Evolutionary conservation across 2,329 filamentous ascomycete species (phyloP), one percentile per base, ranked within the genome.

Genomic region (Penicillium fuscoglaucum): DNA sequence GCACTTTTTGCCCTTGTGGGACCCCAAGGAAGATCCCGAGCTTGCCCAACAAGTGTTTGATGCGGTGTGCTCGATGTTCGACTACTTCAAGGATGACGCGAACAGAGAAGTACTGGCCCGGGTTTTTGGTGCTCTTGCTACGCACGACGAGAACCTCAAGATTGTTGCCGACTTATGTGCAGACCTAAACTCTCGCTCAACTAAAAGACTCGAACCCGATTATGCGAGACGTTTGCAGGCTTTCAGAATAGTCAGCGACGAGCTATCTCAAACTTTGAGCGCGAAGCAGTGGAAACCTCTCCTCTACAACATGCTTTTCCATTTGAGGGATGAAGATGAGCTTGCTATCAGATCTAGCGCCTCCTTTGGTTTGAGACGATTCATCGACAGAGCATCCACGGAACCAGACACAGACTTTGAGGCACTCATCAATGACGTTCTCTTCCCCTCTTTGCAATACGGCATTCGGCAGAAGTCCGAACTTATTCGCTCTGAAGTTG

Each of bases 221-320:
- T 97, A 96, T 70, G 90, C 96, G 65, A 86, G 84, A 57, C 88
- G 95, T 17, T 82, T 96, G 6, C 78, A 82, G 47, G 92, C 91
- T 3, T 98, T 95, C 76, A 87, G 83, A 58, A 73, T 78, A 8
- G 87, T 98, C 61, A 90, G 88, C 37, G 83, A 84, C 41, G 78
- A 84, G 3, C 78, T 83, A n/a, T 85, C 85, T 39, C 72, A 72
- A 0, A 76, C 80, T 0, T 85, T 93, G 60, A 87, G 84, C 0
- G 77, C 87, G 1, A 83, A 84, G 58, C 90, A 96, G 74, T 99
- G 95, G 93, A 83, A 88, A 52, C 93, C 95, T 6, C 76, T 99
- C 21, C 78, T 98, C 12, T 90, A 93, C 76, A 99, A 98, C 70
- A 84, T 96, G 79, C 81, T 96, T 2, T 98, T 88, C 75, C 95